phyloP scores from a whole-genome alignment of 495 filamentous ascomycete species.

The Neurospora sp. region DNA sequence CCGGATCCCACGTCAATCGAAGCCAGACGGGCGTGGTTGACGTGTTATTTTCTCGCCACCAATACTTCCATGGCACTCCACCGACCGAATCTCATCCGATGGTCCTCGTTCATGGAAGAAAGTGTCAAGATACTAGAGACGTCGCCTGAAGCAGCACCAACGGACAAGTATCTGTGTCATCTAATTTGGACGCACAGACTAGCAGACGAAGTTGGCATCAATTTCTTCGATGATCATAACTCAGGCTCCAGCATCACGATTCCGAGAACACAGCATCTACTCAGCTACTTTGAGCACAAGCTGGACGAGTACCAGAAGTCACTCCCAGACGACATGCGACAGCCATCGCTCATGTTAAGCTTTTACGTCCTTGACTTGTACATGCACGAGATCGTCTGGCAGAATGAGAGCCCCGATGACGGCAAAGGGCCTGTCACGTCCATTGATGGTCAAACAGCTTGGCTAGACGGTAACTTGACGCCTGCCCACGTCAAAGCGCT shows the following conservation, averaged over 20 bases:
- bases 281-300: constrained; percentile 68
- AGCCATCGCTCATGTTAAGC: constrained; percentile 44
- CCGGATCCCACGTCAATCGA: constrained; percentile 60
- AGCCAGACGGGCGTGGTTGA: constrained; percentile 66
- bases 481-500: constrained; percentile 62
- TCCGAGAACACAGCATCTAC: constrained; percentile 58
- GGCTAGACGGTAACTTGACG: constrained; percentile 40
- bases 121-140: constrained; percentile 64
- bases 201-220: constrained; percentile 66
- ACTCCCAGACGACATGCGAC: constrained; percentile 36
- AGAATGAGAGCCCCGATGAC: constrained; percentile 58
- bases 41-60: constrained; percentile 66
- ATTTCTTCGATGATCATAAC: constrained; percentile 68
- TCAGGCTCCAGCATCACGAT: constrained; percentile 60
- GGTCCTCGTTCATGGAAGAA: constrained; percentile 78
- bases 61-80: constrained; percentile 71
- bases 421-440: constrained; percentile 33
- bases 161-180: constrained; percentile 64
- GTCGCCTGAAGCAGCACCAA: constrained; percentile 58
- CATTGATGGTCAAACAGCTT: constrained; percentile 22
- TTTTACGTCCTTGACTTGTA: constrained; percentile 65
- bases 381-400: constrained; percentile 78
- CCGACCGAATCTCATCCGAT: constrained; percentile 72
- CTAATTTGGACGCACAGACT: constrained; percentile 70
- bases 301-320: constrained; percentile 56